Conservation (phyloP, 768 basidiomycete genomes). For the Boletus reticuloceps region DNA sequence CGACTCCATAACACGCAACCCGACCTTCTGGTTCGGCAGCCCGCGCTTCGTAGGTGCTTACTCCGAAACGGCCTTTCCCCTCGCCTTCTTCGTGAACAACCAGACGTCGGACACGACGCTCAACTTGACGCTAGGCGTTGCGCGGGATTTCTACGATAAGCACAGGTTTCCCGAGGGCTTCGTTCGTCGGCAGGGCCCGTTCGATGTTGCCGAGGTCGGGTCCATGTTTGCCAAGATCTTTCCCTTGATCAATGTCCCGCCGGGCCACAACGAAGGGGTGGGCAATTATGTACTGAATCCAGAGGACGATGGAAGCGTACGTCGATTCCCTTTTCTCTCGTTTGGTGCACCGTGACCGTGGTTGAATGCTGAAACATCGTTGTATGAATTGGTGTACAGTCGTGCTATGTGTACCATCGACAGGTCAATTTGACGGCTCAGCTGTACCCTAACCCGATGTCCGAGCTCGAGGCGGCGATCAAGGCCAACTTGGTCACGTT, state of each 20-base stretch:
- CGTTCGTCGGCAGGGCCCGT: slow-evolving; percentile 17
- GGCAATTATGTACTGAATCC: slow-evolving; percentile 14
- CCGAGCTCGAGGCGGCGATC: slow-evolving; percentile 21
- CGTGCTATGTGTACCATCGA: slow-evolving; percentile 19
- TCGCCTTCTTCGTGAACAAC: slow-evolving; percentile 26
- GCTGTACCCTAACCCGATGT: slow-evolving; percentile 22
- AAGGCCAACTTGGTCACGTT: slow-evolving; percentile 19
- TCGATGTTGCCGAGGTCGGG: slow-evolving; percentile 1
- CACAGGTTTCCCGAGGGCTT: slow-evolving; percentile 13
- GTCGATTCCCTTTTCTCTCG: background rate
- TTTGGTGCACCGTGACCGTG: background rate
- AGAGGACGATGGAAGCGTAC: slow-evolving; percentile 6
- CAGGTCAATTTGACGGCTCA: slow-evolving; percentile 18
- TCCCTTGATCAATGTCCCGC: background rate
- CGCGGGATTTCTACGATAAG: slow-evolving; percentile 16
- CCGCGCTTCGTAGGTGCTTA: slow-evolving; percentile 19
- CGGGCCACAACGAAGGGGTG: slow-evolving; percentile 17
- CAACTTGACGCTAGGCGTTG: slow-evolving; percentile 11
- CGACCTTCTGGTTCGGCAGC: slow-evolving; percentile 18
- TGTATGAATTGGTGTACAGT: background rate
- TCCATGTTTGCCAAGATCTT: background rate
- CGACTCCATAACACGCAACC: slow-evolving; percentile 25
- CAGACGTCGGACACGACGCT: slow-evolving; percentile 18
- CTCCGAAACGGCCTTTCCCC: slow-evolving; percentile 18
- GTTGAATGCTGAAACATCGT: background rate